Base-by-base conservation (phyloP, 306 rosid species). In the Fagus sylvatica region DNA sequence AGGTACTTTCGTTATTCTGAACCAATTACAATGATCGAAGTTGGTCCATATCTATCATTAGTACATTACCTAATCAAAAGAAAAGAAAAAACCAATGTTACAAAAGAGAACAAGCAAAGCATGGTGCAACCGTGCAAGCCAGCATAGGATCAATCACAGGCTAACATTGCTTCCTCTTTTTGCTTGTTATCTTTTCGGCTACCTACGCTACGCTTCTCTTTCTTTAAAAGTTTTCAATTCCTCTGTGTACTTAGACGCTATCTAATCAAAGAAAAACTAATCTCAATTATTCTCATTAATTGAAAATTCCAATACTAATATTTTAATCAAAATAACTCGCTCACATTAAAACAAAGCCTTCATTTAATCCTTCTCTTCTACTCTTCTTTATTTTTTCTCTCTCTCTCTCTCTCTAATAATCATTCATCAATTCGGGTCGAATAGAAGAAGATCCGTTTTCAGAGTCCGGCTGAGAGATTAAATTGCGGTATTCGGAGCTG, bases 251-350 rank as follows among this genome's bases (percentile, higher is more conserved):
- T 51, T 41, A 17, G 79, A 78, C 73, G 74, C 78, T 30, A 42
- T 33, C 74, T 13, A 51, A 59, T 72, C 65, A 36, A 33, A 22
- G 19, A 46, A 68, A 36, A 28, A 62, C 65, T 71, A 71, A 74
- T 72, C 54, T 75, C 62, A 60, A 75, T 83, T 75, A 83, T 48
- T 39, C 51, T 71, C 57, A 13, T 53, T 83, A 66, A 79, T 75
- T 68, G 34, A 22, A 22, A 53, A 48, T 33, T 36, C 39, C 49
- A 10, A n/a, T 53, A 55, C 4, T 53, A 19, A 73, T 36, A 0
- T 32, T 11, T 17, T 64, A 53, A 30, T 73, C 33, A 39, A 30
- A 49, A 19, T 2, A n/a, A 40, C 49, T 72, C 53, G 7, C 55
- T 64, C 2, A 34, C 22, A 13, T 11, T 3, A 5, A 7, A 2